Percentiles rank a stretch among this genome's conserved stretches.
These are phyloP conservation scores for Dictyostelium firmibasis DNA, from an alignment of 78 protist genomes.

Conservation along the genomic window DNA sequence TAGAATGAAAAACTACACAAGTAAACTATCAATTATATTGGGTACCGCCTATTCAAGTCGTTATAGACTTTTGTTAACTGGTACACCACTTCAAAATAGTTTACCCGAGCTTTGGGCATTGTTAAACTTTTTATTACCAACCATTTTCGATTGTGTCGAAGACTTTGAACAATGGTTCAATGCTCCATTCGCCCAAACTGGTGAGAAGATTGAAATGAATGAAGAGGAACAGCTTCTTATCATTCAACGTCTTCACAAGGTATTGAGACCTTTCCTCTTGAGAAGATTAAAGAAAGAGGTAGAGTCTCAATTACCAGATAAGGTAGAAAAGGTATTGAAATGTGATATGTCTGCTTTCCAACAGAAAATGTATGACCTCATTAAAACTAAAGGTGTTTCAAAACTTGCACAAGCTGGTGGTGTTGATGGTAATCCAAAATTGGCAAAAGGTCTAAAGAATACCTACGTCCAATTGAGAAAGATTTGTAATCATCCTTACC, in stretches of 20 bases:
- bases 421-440: constrained; percentile 57
- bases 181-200: constrained; percentile 88
- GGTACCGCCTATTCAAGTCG: constrained; percentile 15
- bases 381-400: constrained; percentile 61
- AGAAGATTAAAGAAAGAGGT: constrained; percentile 93
- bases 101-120: constrained; percentile 95
- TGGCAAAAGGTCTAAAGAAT: constrained; percentile 66
- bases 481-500: constrained; percentile 95
- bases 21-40: constrained; percentile 39
- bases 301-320: constrained; percentile 89
- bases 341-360: constrained; percentile 87
- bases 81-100: constrained; percentile 98
- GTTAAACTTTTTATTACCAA: constrained; percentile 93
- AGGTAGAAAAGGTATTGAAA: constrained; percentile 86
- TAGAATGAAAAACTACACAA: constrained; percentile 82
- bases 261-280: constrained; percentile 90
- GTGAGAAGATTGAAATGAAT: constrained; percentile 76
- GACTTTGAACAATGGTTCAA: constrained; percentile 92
- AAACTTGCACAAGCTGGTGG: constrained; percentile 12
- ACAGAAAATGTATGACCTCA: constrained; percentile 53
- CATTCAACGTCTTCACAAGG: constrained; percentile 84
- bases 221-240: constrained; percentile 86
- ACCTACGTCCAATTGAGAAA: constrained; percentile 87
- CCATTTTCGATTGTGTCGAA: constrained; percentile 85
- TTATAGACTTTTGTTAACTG: constrained; percentile 92